Evolutionary conservation across 1,139 yeast species (phyloP).

Genomic region (Candida labiduridarum): DNA sequence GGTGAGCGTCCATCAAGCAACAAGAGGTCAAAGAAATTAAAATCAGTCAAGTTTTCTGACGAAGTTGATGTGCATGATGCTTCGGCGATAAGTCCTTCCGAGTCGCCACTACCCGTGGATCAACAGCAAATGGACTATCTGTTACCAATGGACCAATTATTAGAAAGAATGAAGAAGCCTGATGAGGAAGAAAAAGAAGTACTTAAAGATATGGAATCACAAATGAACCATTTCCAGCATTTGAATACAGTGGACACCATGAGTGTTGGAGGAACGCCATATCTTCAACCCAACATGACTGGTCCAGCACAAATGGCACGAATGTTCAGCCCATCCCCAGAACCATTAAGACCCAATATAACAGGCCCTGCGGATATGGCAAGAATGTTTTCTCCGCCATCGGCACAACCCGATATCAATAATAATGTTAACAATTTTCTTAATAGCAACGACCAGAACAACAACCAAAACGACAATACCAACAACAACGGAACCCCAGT

Average conservation of each 20-base stretch:
- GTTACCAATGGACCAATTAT: constrained; percentile 73
- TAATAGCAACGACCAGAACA: constrained; percentile 4
- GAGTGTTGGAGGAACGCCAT: constrained; percentile 58
- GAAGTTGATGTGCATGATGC: constrained; percentile 49
- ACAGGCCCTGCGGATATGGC: constrained; percentile 47
- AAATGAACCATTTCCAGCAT: constrained; percentile 65
- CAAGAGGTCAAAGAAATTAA: constrained; percentile 42
- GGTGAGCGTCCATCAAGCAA: constrained; percentile 62
- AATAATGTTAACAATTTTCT: constrained; percentile 9
- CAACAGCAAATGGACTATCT: constrained; percentile 51
- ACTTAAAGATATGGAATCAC: constrained; percentile 66
- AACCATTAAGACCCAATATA: constrained; percentile 38
- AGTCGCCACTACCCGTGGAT: constrained; percentile 25
- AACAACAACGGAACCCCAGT: constrained; percentile 22
- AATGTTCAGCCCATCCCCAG: constrained; percentile 27
- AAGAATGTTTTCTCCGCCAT: constrained; percentile 28
- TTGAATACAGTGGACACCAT: constrained; percentile 66
- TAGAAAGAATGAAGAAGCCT: constrained; percentile 45
- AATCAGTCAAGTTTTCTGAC: constrained; percentile 73
- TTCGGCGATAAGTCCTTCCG: constrained; percentile 25
- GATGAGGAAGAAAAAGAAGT: constrained; percentile 62
- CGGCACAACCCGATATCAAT: constrained; percentile 15
- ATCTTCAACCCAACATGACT: constrained; percentile 52
- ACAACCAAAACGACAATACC: constrained; percentile 6
- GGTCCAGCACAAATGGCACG: constrained; percentile 52